phyloP scores from a whole-genome alignment of 345 rosid species.

The Diplotaxis tenuifolia region DNA sequence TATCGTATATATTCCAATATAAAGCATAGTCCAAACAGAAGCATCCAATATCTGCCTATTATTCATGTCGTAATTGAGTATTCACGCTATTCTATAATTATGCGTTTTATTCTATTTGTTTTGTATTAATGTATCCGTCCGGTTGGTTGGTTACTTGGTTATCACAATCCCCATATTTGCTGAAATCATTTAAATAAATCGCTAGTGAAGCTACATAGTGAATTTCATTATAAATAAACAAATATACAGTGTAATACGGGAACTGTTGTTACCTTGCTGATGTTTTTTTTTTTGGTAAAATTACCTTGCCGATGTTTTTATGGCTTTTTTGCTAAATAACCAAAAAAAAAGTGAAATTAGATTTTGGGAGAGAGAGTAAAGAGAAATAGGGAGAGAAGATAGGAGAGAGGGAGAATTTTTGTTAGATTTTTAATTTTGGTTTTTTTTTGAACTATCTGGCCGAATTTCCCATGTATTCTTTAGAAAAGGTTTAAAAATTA shows the following conservation, averaged over 20 bases:
- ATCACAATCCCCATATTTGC: not conserved
- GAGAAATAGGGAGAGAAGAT: too few relatives aligned
- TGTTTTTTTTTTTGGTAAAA: not conserved
- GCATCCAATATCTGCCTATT: slow-evolving; percentile 19
- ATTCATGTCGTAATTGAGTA: slow-evolving; percentile 12
- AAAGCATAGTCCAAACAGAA: slow-evolving; percentile 32
- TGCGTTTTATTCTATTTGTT: not conserved
- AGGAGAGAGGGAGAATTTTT: not conserved
- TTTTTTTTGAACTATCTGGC: too few relatives aligned
- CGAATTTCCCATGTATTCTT: too few relatives aligned
- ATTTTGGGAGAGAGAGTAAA: too few relatives aligned
- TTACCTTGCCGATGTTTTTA: too few relatives aligned
- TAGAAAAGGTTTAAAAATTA: too few relatives aligned
- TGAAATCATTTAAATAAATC: not conserved
- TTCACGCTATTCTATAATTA: not conserved
- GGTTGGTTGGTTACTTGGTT: not conserved
- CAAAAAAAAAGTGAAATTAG: too few relatives aligned
- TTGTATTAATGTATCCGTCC: not conserved
- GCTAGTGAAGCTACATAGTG: not conserved
- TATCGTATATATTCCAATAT: slow-evolving; percentile 28
- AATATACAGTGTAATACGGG: not conserved
- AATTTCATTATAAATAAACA: slow-evolving; percentile 3
- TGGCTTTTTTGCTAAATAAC: too few relatives aligned
- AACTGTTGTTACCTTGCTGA: not conserved
- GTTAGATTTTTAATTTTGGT: not conserved